A percentile compares a stretch with the other conserved stretches of the same genome.
These are phyloP conservation scores for Collybia sordida DNA, from an alignment of 768 basidiomycete species.

Conservation along the genomic window DNA sequence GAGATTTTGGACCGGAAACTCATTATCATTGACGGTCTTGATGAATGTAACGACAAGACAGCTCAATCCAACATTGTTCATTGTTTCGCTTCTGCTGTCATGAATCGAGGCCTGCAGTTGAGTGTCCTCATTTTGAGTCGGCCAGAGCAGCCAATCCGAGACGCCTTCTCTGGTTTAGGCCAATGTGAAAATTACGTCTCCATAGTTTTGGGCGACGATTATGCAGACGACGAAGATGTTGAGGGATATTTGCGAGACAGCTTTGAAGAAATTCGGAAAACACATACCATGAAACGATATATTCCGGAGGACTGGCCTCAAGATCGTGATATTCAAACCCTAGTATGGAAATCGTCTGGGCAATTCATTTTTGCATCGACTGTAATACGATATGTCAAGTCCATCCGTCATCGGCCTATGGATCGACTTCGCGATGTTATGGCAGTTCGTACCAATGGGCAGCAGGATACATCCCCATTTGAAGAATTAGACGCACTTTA, in stretches of 20 bases:
- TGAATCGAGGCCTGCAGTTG: not conserved
- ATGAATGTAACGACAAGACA: not conserved
- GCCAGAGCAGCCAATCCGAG: constrained; percentile 19
- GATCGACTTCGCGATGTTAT: too few relatives aligned
- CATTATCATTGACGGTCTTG: not conserved
- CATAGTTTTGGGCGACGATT: not conserved
- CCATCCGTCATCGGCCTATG: too few relatives aligned
- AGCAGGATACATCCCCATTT: too few relatives aligned
- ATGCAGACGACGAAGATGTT: not conserved
- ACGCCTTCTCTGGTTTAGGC: constrained; percentile 10
- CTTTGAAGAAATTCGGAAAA: not conserved
- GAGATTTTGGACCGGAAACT: not conserved
- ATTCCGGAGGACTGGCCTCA: constrained; percentile 18
- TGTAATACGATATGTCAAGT: constrained; percentile 19
- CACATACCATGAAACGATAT: not conserved
- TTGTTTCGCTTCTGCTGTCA: not conserved
- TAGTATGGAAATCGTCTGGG: constrained; percentile 19
- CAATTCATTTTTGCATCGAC: constrained; percentile 25
- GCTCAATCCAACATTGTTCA: not conserved
- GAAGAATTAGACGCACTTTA: too few relatives aligned
- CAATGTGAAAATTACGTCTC: not conserved
- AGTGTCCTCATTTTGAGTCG: not conserved
- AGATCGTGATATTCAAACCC: constrained; percentile 2
- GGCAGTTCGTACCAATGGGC: too few relatives aligned
- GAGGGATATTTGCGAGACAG: not conserved